Evolutionary conservation across 768 basidiomycete genomes (phyloP), one percentile per base, ranked within the genome.

Genomic region (Rhodotorula kratochvilovae): DNA sequence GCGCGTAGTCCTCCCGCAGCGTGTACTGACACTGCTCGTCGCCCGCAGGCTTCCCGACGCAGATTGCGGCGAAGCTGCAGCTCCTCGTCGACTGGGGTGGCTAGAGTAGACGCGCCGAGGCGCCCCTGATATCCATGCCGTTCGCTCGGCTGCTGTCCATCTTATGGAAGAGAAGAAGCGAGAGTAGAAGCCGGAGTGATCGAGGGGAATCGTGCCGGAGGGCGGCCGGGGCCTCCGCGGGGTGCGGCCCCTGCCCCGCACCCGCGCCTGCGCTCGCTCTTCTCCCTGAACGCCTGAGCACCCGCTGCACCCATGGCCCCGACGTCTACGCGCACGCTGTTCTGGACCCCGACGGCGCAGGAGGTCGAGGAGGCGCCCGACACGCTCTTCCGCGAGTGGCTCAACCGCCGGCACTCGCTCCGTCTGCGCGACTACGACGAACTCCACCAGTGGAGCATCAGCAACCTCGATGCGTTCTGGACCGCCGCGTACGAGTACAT

Each of bases 391-490:
- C 70, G 75, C 2, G 46, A 31, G 16, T 76, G 27, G 35, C 35
- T 77, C n/a, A 77, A 77, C 48, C 21, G 33, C 12, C 50, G 58
- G 25, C 60, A 70, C 45, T 33, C n/a, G 1, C 53, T 68, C 43
- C 19, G 66, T 11, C 46, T 77, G 21, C 46, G 54, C 35, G 61
- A 75, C 64, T 77, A 66, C 67, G 61, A 67, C 66, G 71, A 70
- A 42, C 57, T 77, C 16, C 71, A 73, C 43, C 35, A 35, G 25
- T 77, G 71, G 68, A 39, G 39, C 31, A 29, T 74, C 10, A 33
- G 61, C 5, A 51, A 66, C 45, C 51, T 71, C 36, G 66, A 77
- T 57, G 66, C 58, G 25, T 76, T 77, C 67, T 77, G 75, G 73
- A 60, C 46, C 3, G 64, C 68, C 21, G 17, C 67, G 13, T 76